Evolutionary conservation across 306 rosid genomes (phyloP).

Genomic region (Prunus fruticosa): DNA sequence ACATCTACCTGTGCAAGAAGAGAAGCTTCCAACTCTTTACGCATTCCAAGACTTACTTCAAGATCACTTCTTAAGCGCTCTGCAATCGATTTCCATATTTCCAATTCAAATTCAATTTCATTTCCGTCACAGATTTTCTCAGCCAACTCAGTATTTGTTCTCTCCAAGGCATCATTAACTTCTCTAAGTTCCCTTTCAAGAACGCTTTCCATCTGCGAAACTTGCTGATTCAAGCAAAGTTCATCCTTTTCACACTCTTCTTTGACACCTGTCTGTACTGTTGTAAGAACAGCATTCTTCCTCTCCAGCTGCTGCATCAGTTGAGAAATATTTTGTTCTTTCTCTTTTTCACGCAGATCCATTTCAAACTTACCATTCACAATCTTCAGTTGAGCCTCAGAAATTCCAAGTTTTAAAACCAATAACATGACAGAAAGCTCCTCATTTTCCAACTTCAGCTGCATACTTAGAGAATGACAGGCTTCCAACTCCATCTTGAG

Average conservation of each 20-base stretch:
- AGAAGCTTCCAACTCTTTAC: slow-evolving; percentile 72
- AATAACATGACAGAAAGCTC: slow-evolving; percentile 58
- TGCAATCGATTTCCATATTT: slow-evolving; percentile 53
- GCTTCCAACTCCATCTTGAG: slow-evolving; percentile 56
- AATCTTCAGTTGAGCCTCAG: slow-evolving; percentile 55
- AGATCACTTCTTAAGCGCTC: slow-evolving; percentile 49
- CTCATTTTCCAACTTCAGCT: slow-evolving; percentile 65
- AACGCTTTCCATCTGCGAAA: slow-evolving; percentile 29
- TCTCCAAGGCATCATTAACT: slow-evolving; percentile 45
- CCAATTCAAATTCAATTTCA: slow-evolving; percentile 69
- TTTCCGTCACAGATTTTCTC: slow-evolving; percentile 52
- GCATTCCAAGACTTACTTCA: slow-evolving; percentile 43
- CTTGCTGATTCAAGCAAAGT: slow-evolving; percentile 34
- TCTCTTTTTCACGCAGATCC: slow-evolving; percentile 37
- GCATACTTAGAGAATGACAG: slow-evolving; percentile 35
- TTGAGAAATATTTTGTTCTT: slow-evolving; percentile 32
- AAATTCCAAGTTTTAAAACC: slow-evolving; percentile 60
- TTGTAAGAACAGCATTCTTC: slow-evolving; percentile 43
- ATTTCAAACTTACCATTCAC: slow-evolving; percentile 34
- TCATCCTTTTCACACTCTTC: slow-evolving; percentile 44
- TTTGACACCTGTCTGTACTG: slow-evolving; percentile 24
- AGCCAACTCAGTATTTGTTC: slow-evolving; percentile 41
- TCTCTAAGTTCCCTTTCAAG: slow-evolving; percentile 32
- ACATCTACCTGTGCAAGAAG: slow-evolving; percentile 63
- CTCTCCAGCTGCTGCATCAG: slow-evolving; percentile 62